phyloP scores from a whole-genome alignment of 2,329 filamentous ascomycete genomes.

The Orbilia oligospora region DNA sequence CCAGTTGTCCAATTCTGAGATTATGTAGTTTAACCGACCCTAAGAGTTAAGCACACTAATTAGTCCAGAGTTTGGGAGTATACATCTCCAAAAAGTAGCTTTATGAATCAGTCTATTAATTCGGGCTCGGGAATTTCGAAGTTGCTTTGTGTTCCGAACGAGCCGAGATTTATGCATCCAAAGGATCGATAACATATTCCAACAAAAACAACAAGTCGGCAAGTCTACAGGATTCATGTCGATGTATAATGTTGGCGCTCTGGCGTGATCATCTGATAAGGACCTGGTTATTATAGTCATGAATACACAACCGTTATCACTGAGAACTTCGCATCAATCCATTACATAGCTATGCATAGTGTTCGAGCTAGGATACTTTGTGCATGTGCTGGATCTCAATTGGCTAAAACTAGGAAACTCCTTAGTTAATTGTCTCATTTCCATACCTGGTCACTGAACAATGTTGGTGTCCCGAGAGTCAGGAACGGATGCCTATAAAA shows the following conservation, averaged over 20 bases:
- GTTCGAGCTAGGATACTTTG: no score
- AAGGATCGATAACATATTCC: conserved; percentile 5
- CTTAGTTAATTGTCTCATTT: no score
- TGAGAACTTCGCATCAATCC: neutral
- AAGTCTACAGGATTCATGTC: conserved; percentile 3
- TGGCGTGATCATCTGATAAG: conserved; percentile 5
- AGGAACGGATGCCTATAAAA: conserved; percentile 16
- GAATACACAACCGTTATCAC: neutral
- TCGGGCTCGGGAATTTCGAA: neutral
- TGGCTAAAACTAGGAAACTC: neutral
- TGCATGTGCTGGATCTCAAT: neutral
- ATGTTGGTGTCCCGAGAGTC: neutral
- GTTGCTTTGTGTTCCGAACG: no score
- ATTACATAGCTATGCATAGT: no score
- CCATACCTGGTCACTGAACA: neutral
- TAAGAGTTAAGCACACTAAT: no score
- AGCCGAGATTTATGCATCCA: neutral
- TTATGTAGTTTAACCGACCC: no score
- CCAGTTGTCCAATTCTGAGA: neutral
- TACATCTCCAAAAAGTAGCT: neutral
- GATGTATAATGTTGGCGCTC: neutral
- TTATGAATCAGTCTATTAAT: no score
- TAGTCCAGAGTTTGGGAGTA: neutral
- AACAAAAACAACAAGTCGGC: conserved; percentile 27
- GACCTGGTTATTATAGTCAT: no score